A percentile compares a stretch with the other conserved stretches of the same genome.
These are phyloP conservation scores for Zelonia costaricensis DNA, from an alignment of 208 protist genomes.

Conservation along the genomic window DNA sequence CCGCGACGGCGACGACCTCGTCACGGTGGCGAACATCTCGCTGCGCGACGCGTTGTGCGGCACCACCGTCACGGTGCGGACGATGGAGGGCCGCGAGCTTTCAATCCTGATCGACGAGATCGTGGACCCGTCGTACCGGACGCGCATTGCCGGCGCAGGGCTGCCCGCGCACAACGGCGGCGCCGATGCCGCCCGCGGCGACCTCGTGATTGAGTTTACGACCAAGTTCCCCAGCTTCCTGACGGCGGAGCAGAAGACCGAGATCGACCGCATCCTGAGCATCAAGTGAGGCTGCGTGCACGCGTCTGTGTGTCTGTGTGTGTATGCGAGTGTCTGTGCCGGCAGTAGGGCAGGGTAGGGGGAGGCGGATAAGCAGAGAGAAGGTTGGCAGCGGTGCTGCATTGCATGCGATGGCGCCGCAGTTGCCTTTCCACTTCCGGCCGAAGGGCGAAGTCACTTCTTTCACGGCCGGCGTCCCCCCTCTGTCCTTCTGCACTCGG, in stretches of 20 bases:
- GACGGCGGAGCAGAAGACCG: constrained; percentile 86
- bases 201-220: constrained; percentile 81
- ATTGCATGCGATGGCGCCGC: no score
- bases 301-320: constrained; percentile 1
- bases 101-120: constrained; percentile 86
- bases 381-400: no score
- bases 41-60: constrained; percentile 86
- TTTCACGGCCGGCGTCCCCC: no score
- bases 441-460: no score
- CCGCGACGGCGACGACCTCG: constrained; percentile 84
- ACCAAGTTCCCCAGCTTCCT: constrained; percentile 84
- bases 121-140: constrained; percentile 81
- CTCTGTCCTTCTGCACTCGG: no score
- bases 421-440: no score
- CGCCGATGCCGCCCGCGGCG: constrained; percentile 49
- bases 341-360: no score
- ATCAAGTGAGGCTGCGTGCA: constrained; percentile 36
- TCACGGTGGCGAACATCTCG: constrained; percentile 60
- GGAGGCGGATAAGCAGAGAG: no score
- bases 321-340: background rate
- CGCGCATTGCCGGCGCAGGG: constrained; percentile 71
- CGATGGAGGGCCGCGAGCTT: constrained; percentile 80
- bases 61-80: constrained; percentile 76
- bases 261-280: constrained; percentile 78
- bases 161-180: constrained; percentile 33